Evolutionary conservation across 164 flowering plant species (phyloP), one percentile per base, ranked within the genome.

Genomic region (Dillenia turbinata): DNA sequence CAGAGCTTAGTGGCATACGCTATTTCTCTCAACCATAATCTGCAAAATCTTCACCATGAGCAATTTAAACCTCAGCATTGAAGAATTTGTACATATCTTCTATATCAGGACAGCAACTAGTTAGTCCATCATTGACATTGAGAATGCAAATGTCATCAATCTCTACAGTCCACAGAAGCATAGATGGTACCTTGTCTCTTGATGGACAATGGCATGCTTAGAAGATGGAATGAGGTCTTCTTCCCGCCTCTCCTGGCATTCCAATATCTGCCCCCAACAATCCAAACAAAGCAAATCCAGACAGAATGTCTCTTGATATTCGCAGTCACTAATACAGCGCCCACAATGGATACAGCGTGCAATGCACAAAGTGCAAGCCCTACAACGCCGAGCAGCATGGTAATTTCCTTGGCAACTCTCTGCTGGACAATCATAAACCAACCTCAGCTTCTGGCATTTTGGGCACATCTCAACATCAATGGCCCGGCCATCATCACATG

Each of bases 321-420:
- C 90, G 49, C 64, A 50, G 56, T 85, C 85, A 57, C 71, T 70
- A 33, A 92, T 73, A 71, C 99, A 95, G 53, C 76, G 63, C 5
- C 99, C 97, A 70, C 99, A 92, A 59, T 77, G 72, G 24, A 59
- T 57, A 73, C 97, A 95, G 51, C 97, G 72, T 17, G 81, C 56
- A 44, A 90, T 85, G 76, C 99, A 95, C 10, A 85, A 66, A 1
- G 73, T 71, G 68, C 99, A 95, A 0, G 84, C 99, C 71, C 96
- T 75, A 75, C 97, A 95, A 14, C 22, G 13, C 56, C 75, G 73
- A 59, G 70, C 3, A n/a, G 69, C 47, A 24, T 71, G 46, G 44
- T 62, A 79, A 67, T 82, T 78, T 19, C 73, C 75, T 68, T 72
- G 81, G 75, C 97, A 89, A 63, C 72, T 76, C 64, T 88, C 83